Evolutionary conservation across 345 rosid species (phyloP).

Genomic region (Crucihimalaya himalaica): DNA sequence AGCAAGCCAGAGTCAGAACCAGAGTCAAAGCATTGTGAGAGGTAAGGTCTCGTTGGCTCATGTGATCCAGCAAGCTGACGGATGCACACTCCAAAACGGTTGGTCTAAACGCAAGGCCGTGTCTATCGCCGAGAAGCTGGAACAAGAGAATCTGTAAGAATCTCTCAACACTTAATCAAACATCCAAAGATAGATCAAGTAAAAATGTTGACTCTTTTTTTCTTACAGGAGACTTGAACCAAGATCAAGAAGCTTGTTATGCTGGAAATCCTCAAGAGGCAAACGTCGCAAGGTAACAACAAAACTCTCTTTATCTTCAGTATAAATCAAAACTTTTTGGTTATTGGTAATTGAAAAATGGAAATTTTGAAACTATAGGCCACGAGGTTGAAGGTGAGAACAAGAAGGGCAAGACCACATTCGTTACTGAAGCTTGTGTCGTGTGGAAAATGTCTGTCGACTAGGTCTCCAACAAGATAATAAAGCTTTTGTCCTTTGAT

Average conservation of each 20-base stretch:
- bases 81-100: conserved; percentile 57
- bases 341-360: neutral
- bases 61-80: conserved; percentile 94
- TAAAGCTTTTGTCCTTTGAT: neutral
- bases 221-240: conserved; percentile 86
- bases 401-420: conserved; percentile 48
- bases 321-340: neutral
- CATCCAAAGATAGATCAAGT: conserved; percentile 11
- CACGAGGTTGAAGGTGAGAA: conserved; percentile 69
- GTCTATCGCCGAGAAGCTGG: conserved; percentile 98
- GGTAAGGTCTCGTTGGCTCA: conserved; percentile 89
- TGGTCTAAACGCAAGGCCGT: conserved; percentile 90
- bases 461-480: conserved; percentile 58
- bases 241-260: conserved; percentile 85
- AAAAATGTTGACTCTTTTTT: neutral
- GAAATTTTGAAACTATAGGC: conserved; percentile 48
- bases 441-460: conserved; percentile 77
- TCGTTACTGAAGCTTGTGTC: conserved; percentile 74
- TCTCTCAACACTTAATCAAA: conserved; percentile 23
- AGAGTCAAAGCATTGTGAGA: conserved; percentile 83
- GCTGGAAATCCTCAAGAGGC: conserved; percentile 83
- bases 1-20: conserved; percentile 53
- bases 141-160: conserved; percentile 94
- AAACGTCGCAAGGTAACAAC: conserved; percentile 73
- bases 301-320: neutral